Base-by-base conservation (phyloP, 805 yeast species). In the Metschnikowia noctiluminum region DNA sequence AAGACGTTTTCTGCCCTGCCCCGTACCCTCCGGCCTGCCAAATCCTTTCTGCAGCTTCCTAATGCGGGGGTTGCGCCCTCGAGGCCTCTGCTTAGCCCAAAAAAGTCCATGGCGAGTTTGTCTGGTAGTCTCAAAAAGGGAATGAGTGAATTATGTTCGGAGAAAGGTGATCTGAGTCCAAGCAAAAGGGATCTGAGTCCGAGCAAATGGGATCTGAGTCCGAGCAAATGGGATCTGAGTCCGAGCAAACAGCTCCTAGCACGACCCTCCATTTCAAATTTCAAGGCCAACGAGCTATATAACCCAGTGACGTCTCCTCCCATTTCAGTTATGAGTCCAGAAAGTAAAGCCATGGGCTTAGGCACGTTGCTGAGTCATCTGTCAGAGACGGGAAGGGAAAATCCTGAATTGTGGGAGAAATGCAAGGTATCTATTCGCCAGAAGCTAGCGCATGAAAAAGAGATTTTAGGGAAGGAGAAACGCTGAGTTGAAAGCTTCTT, bases 391-490 rank as follows among this genome's bases (percentile, higher is more conserved):
- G 49, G 41, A 10, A 43, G 16, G 31, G 46, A 38, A 30, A 42
- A 42, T 15, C 35, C 49, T 16, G 68, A 64, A 11, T 32, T 63
- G 12, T 64, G 62, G 52, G 63, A 62, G 14, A 66, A 65, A 51
- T 68, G 71, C 51, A 57, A 56, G 46, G n/a, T 13, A 3, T 69
- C 69, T 1, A 61, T 68, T 5, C 40, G 49, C 26, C 64, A 61
- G 14, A 60, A 61, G 48, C 49, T 68, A 13, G 50, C 49, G 28
- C 39, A 43, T 31, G 70, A 62, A 49, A 51, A 46, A 46, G 46
- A 47, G 37, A 26, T 38, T 7, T 42, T 48, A 32, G 41, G 40
- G 21, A 45, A 35, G 35, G 38, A 35, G 21, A 21, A 34, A 6
- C 36, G 15, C 6, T 28, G 21, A 28, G 9, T 8, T 37, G 26